Conservation (phyloP, 371 early-diverging fungal genomes). For the Syncephalastrum contaminatum region DNA sequence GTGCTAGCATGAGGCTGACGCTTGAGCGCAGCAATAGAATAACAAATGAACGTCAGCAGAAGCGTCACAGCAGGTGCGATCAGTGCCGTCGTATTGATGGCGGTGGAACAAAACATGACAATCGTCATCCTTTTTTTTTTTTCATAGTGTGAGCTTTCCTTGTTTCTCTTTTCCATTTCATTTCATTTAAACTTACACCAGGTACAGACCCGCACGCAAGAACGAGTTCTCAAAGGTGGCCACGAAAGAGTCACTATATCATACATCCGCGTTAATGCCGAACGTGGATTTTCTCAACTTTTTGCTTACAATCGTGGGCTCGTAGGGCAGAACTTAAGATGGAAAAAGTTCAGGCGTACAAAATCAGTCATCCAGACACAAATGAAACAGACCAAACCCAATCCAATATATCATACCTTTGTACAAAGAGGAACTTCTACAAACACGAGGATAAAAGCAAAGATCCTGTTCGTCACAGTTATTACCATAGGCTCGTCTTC, state of each 20-base stretch:
- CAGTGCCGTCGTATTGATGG: constrained; percentile 26
- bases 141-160: neutral
- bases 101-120: constrained; percentile 42
- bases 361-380: neutral
- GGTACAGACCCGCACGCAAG: constrained; percentile 32
- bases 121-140: constrained; percentile 26
- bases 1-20: constrained; percentile 46
- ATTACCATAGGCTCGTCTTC: too few relatives aligned
- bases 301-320: constrained; percentile 46
- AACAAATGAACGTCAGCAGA: constrained; percentile 31
- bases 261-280: neutral
- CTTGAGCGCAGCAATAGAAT: constrained; percentile 42
- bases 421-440: constrained; percentile 46
- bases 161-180: neutral
- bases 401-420: constrained; percentile 22
- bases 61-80: constrained; percentile 36
- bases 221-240: constrained; percentile 40
- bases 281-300: neutral
- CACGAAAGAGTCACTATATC: constrained; percentile 37
- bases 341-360: neutral
- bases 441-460: constrained; percentile 46
- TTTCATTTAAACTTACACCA: constrained; percentile 24
- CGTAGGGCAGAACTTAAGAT: constrained; percentile 38
- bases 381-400: neutral
- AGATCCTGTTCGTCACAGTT: constrained; percentile 18